Conservation (phyloP, 768 basidiomycete genomes). For the Gyrodon lividus region DNA sequence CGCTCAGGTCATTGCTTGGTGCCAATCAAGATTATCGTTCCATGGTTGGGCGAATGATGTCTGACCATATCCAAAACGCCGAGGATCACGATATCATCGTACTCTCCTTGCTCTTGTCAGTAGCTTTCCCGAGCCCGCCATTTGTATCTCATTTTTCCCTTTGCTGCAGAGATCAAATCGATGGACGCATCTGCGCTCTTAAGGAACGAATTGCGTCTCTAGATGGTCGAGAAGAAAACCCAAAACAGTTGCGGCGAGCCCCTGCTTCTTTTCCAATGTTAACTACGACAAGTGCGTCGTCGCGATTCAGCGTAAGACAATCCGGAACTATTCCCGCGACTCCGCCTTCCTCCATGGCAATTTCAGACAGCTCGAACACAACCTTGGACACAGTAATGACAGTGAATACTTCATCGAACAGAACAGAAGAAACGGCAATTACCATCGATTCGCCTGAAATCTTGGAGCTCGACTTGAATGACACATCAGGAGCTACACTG, state of each 20-base stretch:
- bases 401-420: background rate
- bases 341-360: slow-evolving; percentile 14
- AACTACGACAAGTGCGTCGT: background rate
- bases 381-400: slow-evolving; percentile 5
- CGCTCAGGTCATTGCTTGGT: slow-evolving; percentile 27
- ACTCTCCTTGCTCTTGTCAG: slow-evolving; percentile 44
- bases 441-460: slow-evolving; percentile 11
- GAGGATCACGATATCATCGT: slow-evolving; percentile 36
- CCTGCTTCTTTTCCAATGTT: slow-evolving; percentile 2
- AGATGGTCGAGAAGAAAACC: slow-evolving; percentile 3
- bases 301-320: background rate
- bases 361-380: slow-evolving; percentile 17
- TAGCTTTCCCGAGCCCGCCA: background rate
- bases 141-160: background rate
- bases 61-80: slow-evolving; percentile 22
- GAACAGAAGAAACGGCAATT: slow-evolving; percentile 2
- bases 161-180: slow-evolving; percentile 33
- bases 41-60: slow-evolving; percentile 24
- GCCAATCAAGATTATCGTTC: slow-evolving; percentile 16
- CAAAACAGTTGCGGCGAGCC: background rate
- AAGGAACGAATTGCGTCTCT: slow-evolving; percentile 32
- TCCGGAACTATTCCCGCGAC: slow-evolving; percentile 5
- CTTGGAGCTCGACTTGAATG: slow-evolving; percentile 22
- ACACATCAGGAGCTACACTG: slow-evolving; percentile 17
- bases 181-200: slow-evolving; percentile 40